Evolutionary conservation across 2,329 filamentous ascomycete species (phyloP).

Genomic region (Dryadomyces sulphureus): DNA sequence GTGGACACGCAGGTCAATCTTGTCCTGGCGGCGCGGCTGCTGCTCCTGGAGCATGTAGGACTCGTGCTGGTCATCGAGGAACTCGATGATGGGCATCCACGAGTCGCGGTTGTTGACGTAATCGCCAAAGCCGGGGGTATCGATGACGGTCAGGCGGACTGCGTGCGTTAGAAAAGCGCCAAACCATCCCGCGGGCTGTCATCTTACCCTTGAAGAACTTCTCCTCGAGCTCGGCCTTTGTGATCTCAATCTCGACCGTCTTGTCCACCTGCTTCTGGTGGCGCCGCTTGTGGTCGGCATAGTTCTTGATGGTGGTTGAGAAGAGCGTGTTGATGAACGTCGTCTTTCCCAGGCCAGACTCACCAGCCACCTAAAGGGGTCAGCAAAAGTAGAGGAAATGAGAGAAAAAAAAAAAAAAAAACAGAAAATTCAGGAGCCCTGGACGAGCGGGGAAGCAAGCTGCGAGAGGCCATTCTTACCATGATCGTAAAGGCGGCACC

Average conservation of each 20-base stretch:
- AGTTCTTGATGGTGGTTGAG: slow-evolving; percentile 99
- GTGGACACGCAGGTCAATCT: slow-evolving; percentile 98
- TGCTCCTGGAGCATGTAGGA: slow-evolving; percentile 99
- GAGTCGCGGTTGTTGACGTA: slow-evolving; percentile 99
- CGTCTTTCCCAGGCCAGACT: slow-evolving; percentile 96
- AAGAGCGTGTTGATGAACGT: slow-evolving; percentile 99
- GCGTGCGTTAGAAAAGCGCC: slow-evolving; percentile 7
- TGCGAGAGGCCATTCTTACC: slow-evolving; percentile 49
- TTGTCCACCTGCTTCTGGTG: slow-evolving; percentile 99
- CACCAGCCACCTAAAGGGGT: slow-evolving; percentile 67
- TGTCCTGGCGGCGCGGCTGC: slow-evolving; percentile 92
- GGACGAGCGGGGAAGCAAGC: too few species aligned
- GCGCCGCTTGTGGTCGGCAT: slow-evolving; percentile 97
- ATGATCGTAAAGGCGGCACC: slow-evolving; percentile 99
- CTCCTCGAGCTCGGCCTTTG: slow-evolving; percentile 98
- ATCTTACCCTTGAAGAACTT: slow-evolving; percentile 99
- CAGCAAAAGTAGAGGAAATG: slow-evolving; percentile 1
- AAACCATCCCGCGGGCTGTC: too few species aligned
- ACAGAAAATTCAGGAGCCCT: not conserved
- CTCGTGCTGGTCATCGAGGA: slow-evolving; percentile 99
- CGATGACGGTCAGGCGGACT: slow-evolving; percentile 98
- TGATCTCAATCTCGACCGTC: slow-evolving; percentile 99
- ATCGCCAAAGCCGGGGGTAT: slow-evolving; percentile 97
- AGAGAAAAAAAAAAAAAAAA: slow-evolving; percentile 13
- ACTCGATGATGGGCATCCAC: slow-evolving; percentile 99